Percentiles rank a stretch among this genome's conserved stretches.
These are phyloP conservation scores for Fraxinus pennsylvanica DNA, from an alignment of 257 asterid genomes.

Conservation along the genomic window DNA sequence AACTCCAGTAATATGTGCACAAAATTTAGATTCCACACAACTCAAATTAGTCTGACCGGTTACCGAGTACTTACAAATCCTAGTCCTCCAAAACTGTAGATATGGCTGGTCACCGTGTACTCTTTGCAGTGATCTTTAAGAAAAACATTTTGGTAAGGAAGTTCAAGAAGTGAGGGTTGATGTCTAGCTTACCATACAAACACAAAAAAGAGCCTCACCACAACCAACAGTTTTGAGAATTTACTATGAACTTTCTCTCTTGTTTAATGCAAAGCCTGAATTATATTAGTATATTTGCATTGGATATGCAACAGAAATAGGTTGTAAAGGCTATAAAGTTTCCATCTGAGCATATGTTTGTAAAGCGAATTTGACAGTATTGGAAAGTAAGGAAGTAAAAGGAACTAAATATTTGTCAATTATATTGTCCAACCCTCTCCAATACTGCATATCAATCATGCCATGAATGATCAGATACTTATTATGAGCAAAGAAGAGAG, in stretches of 20 bases:
- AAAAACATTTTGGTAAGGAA: constrained; percentile 40
- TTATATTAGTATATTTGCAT: no score
- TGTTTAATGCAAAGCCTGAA: constrained; percentile 14
- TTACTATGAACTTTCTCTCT: constrained; percentile 30
- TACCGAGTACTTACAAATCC: not conserved
- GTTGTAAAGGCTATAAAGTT: no score
- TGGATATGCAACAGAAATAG: no score
- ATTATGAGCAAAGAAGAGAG: no score
- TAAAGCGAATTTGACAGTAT: no score
- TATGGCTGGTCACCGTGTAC: constrained; percentile 28
- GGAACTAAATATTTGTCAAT: no score
- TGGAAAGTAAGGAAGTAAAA: no score
- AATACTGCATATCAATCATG: no score
- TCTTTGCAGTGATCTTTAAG: constrained; percentile 30
- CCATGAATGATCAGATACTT: no score
- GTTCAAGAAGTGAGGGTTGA: constrained; percentile 21
- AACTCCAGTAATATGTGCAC: no score
- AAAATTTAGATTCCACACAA: not conserved
- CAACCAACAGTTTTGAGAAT: constrained; percentile 28
- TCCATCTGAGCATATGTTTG: no score
- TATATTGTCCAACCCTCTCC: no score
- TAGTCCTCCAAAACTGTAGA: constrained; percentile 16
- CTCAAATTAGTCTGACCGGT: not conserved
- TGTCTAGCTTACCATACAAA: not conserved
- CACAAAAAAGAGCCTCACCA: constrained; percentile 37